Base-by-base conservation (phyloP, 805 yeast genomes). In the Candida awuae region DNA sequence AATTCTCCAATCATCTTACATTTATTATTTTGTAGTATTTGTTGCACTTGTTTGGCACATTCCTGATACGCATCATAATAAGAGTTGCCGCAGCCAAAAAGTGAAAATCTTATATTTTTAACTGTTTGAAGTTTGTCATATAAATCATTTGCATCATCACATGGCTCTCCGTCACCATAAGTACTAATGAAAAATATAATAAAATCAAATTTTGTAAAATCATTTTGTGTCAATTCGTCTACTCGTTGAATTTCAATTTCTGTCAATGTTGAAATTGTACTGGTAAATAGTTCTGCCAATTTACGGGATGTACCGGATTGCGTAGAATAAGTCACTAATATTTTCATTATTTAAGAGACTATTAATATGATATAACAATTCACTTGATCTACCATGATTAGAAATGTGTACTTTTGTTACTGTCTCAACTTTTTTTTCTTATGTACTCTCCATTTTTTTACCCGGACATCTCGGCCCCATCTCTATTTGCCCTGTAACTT, bases 261-360 rank as follows among this genome's bases (percentile, higher is more conserved):
- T 2, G 30, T 27, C 6, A 28, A 12, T 18, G 23, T 16, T 74
- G 67, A 6, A 50, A 26, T 13, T 42, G 39, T 6, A 6, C 35
- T 29, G 12, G 29, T 13, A 18, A 52, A 43, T 5, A 28, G 25
- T 2, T 32, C 34, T 13, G 95, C 88, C 47, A 84, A 82, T 51
- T 84, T 95, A 61, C 86, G 94, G 19, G 96, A 90, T 15, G 97
- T 88, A 38, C 96, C 96, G 8, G 97, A 87, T 63, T 87, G 97
- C 10, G 96, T 83, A 8, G 94, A 95, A 57, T 71, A 88, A 45
- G 86, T 71, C 3, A 87, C 75, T 32, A 85, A 19, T 10, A 35
- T 29, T 12, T 29, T 12, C 32, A 15, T 25, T 13, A 14, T 7
- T 25, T 13, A 12, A 25, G 12, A 5, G 4, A 25, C n/a, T 13